Percentiles rank a stretch among this genome's conserved stretches.
These are phyloP conservation scores for Pythium aristosporum DNA, from an alignment of 352 stramenopile genomes.

Conservation along the genomic window DNA sequence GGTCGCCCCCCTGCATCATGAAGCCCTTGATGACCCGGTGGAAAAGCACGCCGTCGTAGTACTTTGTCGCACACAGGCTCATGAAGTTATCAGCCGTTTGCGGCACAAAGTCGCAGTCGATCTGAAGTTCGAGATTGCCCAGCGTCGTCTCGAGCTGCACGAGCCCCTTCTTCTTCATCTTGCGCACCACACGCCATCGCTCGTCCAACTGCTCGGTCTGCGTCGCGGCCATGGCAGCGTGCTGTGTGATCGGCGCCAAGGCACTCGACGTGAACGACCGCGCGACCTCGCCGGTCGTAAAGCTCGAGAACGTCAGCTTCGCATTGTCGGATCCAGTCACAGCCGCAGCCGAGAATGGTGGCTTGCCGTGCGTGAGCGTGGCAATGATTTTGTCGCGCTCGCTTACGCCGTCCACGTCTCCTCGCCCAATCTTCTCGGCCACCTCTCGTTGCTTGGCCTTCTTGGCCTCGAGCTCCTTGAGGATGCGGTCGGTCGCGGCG, in stretches of 20 bases:
- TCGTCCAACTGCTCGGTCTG: slow-evolving; percentile 61
- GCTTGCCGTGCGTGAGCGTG: slow-evolving; percentile 53
- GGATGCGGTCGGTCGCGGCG: slow-evolving; percentile 78
- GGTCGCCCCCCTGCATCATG: slow-evolving; percentile 95
- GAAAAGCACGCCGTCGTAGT: slow-evolving; percentile 95
- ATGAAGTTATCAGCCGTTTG: slow-evolving; percentile 97
- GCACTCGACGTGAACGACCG: slow-evolving; percentile 95
- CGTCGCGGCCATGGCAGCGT: slow-evolving; percentile 46
- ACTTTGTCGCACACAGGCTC: slow-evolving; percentile 88
- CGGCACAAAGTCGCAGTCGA: slow-evolving; percentile 97
- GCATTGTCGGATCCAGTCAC: not conserved
- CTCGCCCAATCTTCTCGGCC: slow-evolving; percentile 58
- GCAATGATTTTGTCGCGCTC: slow-evolving; percentile 79
- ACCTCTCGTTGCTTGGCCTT: slow-evolving; percentile 63
- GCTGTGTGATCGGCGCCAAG: slow-evolving; percentile 74
- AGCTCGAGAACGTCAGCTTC: slow-evolving; percentile 68
- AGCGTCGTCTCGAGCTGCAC: slow-evolving; percentile 94
- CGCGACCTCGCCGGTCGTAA: slow-evolving; percentile 89
- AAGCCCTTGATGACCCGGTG: slow-evolving; percentile 97
- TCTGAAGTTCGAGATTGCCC: slow-evolving; percentile 94
- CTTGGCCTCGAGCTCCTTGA: slow-evolving; percentile 78
- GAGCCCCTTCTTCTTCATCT: slow-evolving; percentile 96
- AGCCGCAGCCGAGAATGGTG: not conserved
- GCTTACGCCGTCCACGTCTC: slow-evolving; percentile 50
- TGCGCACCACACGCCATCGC: slow-evolving; percentile 85